Evolutionary conservation across 2,329 filamentous ascomycete genomes (phyloP), one percentile per base, ranked within the genome.

Genomic region (Cucurbitaria berberidis): DNA sequence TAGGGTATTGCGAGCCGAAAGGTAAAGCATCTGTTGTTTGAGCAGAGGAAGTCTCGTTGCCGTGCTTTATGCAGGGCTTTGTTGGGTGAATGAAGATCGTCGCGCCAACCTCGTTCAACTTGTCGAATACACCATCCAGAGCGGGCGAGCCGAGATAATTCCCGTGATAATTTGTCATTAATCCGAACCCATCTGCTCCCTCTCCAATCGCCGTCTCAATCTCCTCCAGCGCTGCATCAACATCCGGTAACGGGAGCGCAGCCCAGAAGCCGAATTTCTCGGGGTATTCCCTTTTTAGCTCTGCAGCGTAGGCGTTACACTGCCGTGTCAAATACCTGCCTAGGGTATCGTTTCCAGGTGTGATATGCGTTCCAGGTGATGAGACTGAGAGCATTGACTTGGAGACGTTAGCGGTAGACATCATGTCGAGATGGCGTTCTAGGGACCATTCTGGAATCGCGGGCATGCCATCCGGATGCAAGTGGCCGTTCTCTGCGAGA

Each of bases 41-140:
- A 2, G 45, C 38, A 2, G 53, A 48, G 9, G 51, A 46, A 9
- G 30, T 34, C 26, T 38, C 44, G n/a, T n/a, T 66, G 48, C 42
- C 64, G 64, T 32, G 47, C 13, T 65, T 68, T 2, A 76, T 77
- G 51, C 75, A 79, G 0, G 79, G 80, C n/a, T 73, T 81, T 0
- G 81, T 84, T 0, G 82, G 82, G 49, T 86, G 83, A 40, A 84
- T 78, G 63, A 86, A 85, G 0, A 84, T 72, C 1, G 75, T 78
- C 0, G 79, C 79, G 3, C 78, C 72, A 1, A 80, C 65, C 2
- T 67, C 59, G 48, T 84, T 79, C 22, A 86, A 64, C 30, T 76
- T 78, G 1, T 77, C 73, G 55, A 82, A 84, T 11, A 85, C 71
- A 0, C 72, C 67, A 19, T 79, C 76, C 24, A 85, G 74, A 1